phyloP scores from a whole-genome alignment of 1,284 basidiomycete genomes.

The Lentinus polychrous region DNA sequence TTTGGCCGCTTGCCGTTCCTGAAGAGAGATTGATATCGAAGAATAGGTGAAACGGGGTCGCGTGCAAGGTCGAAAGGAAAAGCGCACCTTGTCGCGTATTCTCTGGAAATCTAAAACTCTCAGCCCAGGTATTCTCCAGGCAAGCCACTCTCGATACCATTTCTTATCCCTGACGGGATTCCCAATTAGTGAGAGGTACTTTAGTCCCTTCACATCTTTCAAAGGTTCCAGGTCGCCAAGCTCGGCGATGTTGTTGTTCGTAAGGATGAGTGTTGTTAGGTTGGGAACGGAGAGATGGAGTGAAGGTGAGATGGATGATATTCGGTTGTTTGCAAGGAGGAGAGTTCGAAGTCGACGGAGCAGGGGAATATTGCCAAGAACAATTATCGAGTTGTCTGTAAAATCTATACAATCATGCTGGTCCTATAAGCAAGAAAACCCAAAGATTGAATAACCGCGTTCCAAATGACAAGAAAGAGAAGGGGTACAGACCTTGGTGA shows the following conservation, averaged over 20 bases:
- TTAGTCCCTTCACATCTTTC: constrained; percentile 70
- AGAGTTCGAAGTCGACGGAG: constrained; percentile 76
- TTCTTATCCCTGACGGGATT: constrained; percentile 91
- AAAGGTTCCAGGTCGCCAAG: constrained; percentile 85
- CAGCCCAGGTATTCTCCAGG: constrained; percentile 75
- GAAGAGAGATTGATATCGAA: background rate
- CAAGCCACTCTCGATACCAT: constrained; percentile 96
- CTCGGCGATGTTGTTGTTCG: constrained; percentile 69
- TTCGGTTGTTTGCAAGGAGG: constrained; percentile 83
- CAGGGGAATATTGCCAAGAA: constrained; percentile 82
- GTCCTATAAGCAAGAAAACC: constrained; percentile 44
- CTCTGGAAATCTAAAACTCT: constrained; percentile 96
- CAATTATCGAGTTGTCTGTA: constrained; percentile 91
- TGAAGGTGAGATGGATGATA: constrained; percentile 76
- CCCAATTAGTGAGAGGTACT: constrained; percentile 81
- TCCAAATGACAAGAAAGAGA: constrained; percentile 12
- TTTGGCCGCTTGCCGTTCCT: constrained; percentile 76
- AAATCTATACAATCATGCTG: constrained; percentile 93
- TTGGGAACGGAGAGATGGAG: constrained; percentile 82
- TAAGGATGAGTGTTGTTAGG: constrained; percentile 69
- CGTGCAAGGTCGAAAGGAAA: constrained; percentile 10
- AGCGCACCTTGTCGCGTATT: constrained; percentile 88
- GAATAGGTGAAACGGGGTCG: background rate
- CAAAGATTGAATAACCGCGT: constrained; percentile 8
- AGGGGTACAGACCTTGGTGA: constrained; percentile 69